phyloP scores from a whole-genome alignment of 805 yeast species.

The Wickerhamiella musiphila region DNA sequence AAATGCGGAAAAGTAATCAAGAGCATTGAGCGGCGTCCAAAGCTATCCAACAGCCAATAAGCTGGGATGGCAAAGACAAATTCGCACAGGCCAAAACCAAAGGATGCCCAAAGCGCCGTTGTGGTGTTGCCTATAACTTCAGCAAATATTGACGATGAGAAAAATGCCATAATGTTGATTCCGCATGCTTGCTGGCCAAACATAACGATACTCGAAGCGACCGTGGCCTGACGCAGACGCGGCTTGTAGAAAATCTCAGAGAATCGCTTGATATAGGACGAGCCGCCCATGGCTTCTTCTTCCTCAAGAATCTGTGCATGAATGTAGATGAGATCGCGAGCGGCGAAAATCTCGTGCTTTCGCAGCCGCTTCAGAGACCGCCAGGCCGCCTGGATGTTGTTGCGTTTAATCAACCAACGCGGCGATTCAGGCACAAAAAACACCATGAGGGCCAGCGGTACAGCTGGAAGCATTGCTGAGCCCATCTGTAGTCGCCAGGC shows the following conservation, averaged over 20 bases:
- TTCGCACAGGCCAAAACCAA: constrained; percentile 76
- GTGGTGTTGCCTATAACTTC: constrained; percentile 23
- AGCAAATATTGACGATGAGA: constrained; percentile 58
- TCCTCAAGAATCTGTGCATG: constrained; percentile 31
- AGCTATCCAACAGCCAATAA: constrained; percentile 56
- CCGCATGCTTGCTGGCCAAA: constrained; percentile 89
- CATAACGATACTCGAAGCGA: constrained; percentile 69
- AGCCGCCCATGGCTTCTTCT: constrained; percentile 32
- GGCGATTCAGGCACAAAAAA: constrained; percentile 53
- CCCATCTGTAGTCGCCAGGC: constrained; percentile 57
- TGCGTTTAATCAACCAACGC: constrained; percentile 45
- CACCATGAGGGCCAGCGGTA: constrained; percentile 38
- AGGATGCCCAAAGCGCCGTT: constrained; percentile 42
- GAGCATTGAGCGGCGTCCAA: constrained; percentile 50
- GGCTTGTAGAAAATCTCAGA: constrained; percentile 12
- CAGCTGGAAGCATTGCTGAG: constrained; percentile 33
- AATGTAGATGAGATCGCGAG: constrained; percentile 47
- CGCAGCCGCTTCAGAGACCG: constrained; percentile 33
- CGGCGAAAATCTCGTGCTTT: constrained; percentile 34
- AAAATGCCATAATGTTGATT: constrained; percentile 73
- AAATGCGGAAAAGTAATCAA: constrained; percentile 43
- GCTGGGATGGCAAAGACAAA: constrained; percentile 74
- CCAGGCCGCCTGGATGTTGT: constrained; percentile 32
- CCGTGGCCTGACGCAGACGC: constrained; percentile 67
- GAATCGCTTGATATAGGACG: constrained; percentile 10